Evolutionary conservation across 345 rosid genomes (phyloP).

Genomic region (Tarenaya hassleriana): DNA sequence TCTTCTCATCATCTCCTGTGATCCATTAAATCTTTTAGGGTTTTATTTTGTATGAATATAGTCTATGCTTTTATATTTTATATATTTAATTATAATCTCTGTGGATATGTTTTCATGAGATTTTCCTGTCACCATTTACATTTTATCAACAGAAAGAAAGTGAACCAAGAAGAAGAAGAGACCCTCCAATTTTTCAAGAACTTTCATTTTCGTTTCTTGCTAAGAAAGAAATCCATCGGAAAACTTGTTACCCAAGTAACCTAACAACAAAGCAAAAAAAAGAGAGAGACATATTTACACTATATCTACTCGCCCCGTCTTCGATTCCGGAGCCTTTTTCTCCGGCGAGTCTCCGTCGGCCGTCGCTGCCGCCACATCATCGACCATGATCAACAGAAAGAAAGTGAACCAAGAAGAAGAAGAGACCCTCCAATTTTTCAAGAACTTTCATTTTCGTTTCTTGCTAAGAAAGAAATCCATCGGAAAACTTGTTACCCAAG

Average conservation of each 20-base stretch:
- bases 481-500: slow-evolving; percentile 10
- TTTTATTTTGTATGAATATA: too few relatives aligned
- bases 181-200: too few relatives aligned
- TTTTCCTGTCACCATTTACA: too few relatives aligned
- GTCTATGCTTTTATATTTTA: too few relatives aligned
- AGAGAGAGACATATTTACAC: slow-evolving; percentile 28
- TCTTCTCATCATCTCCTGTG: background rate
- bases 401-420: too few relatives aligned
- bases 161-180: too few relatives aligned
- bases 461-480: background rate
- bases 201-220: slow-evolving; percentile 1
- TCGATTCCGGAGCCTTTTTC: slow-evolving; percentile 17
- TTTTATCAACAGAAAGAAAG: too few relatives aligned
- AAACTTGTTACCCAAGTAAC: slow-evolving; percentile 12
- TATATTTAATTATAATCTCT: too few relatives aligned
- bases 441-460: background rate
- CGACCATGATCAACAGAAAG: too few relatives aligned
- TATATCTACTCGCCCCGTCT: slow-evolving; percentile 1
- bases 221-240: background rate
- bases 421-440: too few relatives aligned
- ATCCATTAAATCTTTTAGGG: too few relatives aligned
- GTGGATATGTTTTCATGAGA: too few relatives aligned
- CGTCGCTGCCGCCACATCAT: slow-evolving; percentile 17
- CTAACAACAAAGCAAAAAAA: background rate
- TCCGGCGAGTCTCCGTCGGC: slow-evolving; percentile 24